Evolutionary conservation across 345 rosid genomes (phyloP).

Genomic region (Salix brachista): DNA sequence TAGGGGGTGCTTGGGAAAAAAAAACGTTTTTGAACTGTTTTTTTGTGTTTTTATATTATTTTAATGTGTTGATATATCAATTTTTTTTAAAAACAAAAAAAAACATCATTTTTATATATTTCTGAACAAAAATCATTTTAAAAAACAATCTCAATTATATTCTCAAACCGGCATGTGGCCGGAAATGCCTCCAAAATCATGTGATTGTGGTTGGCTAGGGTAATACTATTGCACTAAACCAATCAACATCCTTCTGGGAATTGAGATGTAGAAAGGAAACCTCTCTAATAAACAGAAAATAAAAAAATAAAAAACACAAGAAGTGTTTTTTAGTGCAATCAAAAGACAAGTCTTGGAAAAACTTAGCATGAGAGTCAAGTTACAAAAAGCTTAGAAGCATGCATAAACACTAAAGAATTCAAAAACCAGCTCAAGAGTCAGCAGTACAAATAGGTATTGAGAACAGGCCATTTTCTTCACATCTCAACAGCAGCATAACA

Average conservation of each 20-base stretch:
- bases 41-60: too few relatives aligned
- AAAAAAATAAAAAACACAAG: not conserved
- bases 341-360: conserved; percentile 28
- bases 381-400: conserved; percentile 33
- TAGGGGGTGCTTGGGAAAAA: too few relatives aligned
- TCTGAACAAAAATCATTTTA: too few relatives aligned
- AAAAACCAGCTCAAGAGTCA: not conserved
- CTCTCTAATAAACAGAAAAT: not conserved
- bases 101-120: too few relatives aligned
- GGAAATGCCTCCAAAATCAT: too few relatives aligned
- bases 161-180: too few relatives aligned
- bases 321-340: conserved; percentile 46
- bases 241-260: not conserved
- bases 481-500: not conserved
- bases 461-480: not conserved
- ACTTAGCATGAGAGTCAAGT: conserved; percentile 43
- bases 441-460: conserved; percentile 16
- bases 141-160: fast-evolving
- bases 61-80: too few relatives aligned
- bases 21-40: too few relatives aligned
- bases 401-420: conserved; percentile 8
- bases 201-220: too few relatives aligned
- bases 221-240: too few relatives aligned
- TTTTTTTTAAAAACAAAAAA: too few relatives aligned
- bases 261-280: not conserved